A percentile compares a stretch with the other conserved stretches of the same genome.
Conservation (phyloP, 257 asterid species). For the Solanum dulcamara region DNA sequence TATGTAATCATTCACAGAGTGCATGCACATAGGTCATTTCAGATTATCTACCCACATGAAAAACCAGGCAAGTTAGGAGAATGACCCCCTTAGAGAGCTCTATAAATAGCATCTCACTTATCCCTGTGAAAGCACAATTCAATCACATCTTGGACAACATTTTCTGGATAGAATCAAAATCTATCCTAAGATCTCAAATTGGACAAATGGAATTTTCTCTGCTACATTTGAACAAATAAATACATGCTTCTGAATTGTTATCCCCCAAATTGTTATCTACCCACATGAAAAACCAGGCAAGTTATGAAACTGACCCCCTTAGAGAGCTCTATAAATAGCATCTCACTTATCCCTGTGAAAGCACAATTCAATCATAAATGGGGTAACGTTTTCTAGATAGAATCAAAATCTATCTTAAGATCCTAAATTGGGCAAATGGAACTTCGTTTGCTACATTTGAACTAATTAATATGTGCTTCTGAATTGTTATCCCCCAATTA, state of each 20-base stretch:
- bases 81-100: background rate
- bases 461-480: background rate
- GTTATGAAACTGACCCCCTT: background rate
- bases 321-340: background rate
- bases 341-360: background rate
- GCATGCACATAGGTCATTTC: background rate
- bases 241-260: background rate
- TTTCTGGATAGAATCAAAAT: background rate
- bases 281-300: background rate
- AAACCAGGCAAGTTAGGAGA: background rate
- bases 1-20: background rate
- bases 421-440: background rate
- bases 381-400: background rate
- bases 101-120: background rate
- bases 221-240: background rate
- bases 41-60: background rate
- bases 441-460: background rate
- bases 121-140: background rate
- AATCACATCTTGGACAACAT: background rate
- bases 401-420: background rate
- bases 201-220: background rate
- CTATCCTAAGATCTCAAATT: background rate
- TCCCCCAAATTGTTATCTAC: too few species aligned
- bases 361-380: background rate
- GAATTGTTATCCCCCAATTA: background rate